A percentile compares a stretch with the other conserved stretches of the same genome.
Conservation (phyloP, 2,329 filamentous ascomycete genomes). For the Fusarium bactridioides region DNA sequence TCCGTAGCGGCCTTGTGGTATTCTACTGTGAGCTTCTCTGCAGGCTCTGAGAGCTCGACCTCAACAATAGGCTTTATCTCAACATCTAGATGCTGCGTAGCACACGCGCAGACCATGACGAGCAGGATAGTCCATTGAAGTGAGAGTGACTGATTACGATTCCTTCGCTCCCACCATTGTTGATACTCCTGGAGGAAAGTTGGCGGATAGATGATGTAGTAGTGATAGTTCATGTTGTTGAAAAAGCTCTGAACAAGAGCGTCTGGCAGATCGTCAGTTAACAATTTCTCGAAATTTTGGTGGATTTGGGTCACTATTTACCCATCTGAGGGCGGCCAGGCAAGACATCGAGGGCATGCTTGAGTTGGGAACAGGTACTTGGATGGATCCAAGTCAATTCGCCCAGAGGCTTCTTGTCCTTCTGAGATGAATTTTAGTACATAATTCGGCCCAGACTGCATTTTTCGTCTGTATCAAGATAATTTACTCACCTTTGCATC, state of each 20-base stretch:
- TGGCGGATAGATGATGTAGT: constrained; percentile 49
- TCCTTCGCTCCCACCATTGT: constrained; percentile 45
- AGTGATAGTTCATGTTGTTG: constrained; percentile 48
- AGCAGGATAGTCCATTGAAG: constrained; percentile 49
- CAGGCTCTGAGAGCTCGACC: constrained; percentile 40
- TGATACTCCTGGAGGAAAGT: constrained; percentile 47
- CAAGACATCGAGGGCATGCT: constrained; percentile 43
- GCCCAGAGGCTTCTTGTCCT: constrained; percentile 23
- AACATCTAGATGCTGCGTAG: constrained; percentile 43
- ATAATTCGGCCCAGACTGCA: background rate
- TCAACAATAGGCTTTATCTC: constrained; percentile 43
- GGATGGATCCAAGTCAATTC: constrained; percentile 31
- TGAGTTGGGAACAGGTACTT: constrained; percentile 42
- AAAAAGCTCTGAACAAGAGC: constrained; percentile 49
- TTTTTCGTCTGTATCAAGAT: accelerated
- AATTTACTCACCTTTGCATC: constrained; percentile 34
- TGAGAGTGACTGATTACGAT: constrained; percentile 39
- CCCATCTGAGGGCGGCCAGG: constrained; percentile 47
- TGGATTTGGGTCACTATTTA: constrained; percentile 16
- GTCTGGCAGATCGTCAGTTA: constrained; percentile 35
- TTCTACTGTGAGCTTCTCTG: constrained; percentile 39
- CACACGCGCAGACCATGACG: constrained; percentile 49
- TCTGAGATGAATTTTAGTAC: background rate
- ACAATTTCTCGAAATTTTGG: too few relatives aligned
- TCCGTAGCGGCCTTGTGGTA: constrained; percentile 46